A percentile compares a stretch with the other conserved stretches of the same genome.
Conservation (phyloP, 129 eudicot genomes). For the Smallanthus sonchifolius region DNA sequence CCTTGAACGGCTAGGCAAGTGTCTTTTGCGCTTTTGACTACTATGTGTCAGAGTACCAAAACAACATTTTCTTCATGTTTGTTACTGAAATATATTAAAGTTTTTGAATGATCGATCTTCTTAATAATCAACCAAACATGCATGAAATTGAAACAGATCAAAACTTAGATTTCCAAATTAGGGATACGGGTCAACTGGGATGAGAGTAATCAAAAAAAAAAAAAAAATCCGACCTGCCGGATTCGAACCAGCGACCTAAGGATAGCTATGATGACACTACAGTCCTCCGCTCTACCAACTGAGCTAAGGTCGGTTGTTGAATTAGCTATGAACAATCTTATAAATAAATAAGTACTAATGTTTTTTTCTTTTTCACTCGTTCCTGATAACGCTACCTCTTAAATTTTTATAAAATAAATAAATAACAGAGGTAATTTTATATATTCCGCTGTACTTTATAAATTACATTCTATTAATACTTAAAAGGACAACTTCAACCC, state of each 20-base stretch:
- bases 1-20: too few relatives aligned
- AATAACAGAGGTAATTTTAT: too few relatives aligned
- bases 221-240: conserved; percentile 85
- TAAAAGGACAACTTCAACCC: too few relatives aligned
- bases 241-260: conserved; percentile 99
- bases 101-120: neutral
- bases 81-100: neutral
- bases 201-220: neutral
- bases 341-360: too few relatives aligned
- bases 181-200: too few relatives aligned
- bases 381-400: too few relatives aligned
- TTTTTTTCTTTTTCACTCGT: too few relatives aligned
- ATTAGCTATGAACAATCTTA: too few relatives aligned
- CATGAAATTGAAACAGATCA: neutral
- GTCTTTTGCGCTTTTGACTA: too few relatives aligned
- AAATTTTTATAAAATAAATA: too few relatives aligned
- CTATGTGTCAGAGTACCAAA: neutral
- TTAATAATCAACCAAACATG: neutral
- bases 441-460: too few relatives aligned
- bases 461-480: too few relatives aligned
- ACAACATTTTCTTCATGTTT: neutral
- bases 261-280: conserved; percentile 53
- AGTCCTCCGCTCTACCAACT: conserved; percentile 94
- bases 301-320: conserved; percentile 63
- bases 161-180: neutral